These are phyloP conservation scores for Picea sitchensis DNA, from an alignment of 75 land plant genomes.

Conservation along the genomic window DNA sequence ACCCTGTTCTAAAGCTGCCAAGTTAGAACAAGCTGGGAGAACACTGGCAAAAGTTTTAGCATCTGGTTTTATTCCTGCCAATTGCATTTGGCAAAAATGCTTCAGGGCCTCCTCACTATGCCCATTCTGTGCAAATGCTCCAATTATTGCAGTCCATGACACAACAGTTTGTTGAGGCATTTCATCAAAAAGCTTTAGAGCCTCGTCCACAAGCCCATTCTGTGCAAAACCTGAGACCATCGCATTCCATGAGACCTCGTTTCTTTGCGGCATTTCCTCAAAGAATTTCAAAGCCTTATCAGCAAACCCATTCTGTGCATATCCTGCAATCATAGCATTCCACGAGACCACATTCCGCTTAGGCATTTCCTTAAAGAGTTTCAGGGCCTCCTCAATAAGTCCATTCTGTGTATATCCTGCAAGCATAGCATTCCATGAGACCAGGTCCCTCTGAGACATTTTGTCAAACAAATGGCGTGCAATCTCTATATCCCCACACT, in stretches of 20 bases:
- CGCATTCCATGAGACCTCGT: constrained; percentile 10
- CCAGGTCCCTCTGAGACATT: constrained; percentile 22
- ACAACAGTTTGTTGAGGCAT: no score
- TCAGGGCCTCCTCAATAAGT: constrained; percentile 17
- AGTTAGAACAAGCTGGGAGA: constrained; percentile 9
- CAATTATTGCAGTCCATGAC: no score
- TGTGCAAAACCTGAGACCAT: constrained; percentile 3
- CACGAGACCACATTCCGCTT: constrained; percentile 13
- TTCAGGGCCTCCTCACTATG: no score
- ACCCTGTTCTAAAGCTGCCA: constrained; percentile 8
- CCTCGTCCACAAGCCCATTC: constrained; percentile 14
- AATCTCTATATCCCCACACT: constrained; percentile 31
- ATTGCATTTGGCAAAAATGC: no score
- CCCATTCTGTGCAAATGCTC: no score
- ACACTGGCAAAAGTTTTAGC: constrained; percentile 10
- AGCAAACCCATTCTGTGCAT: background rate
- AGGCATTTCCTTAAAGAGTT: constrained; percentile 19
- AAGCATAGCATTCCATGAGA: constrained; percentile 46
- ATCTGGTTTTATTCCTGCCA: no score
- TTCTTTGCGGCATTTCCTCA: background rate
- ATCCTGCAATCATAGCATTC: constrained; percentile 18
- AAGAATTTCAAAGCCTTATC: constrained; percentile 13
- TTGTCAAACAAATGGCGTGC: constrained; percentile 24
- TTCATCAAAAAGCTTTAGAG: no score
- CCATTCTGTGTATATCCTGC: constrained; percentile 33